Evolutionary conservation across 2,329 filamentous ascomycete species (phyloP).

Genomic region (Xylariaceae sp.): DNA sequence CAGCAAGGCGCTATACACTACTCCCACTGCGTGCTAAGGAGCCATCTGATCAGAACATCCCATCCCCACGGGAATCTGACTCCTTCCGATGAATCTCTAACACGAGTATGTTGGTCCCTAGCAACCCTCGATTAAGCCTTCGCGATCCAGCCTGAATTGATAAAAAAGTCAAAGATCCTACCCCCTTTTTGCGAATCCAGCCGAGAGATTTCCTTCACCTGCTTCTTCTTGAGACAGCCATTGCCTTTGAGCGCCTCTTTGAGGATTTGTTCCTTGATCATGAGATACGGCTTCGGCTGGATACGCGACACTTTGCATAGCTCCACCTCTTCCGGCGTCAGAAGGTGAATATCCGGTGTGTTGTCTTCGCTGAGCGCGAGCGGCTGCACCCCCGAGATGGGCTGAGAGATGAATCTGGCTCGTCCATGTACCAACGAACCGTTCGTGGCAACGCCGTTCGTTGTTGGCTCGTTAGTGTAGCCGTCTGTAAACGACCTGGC

Average conservation of each 20-base stretch:
- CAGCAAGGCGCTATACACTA: no score
- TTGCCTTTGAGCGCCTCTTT: conserved; percentile 87
- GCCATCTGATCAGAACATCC: no score
- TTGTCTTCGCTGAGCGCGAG: conserved; percentile 70
- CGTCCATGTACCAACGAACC: conserved; percentile 42
- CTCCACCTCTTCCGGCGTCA: conserved; percentile 79
- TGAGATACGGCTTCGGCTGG: conserved; percentile 90
- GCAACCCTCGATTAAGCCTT: conserved; percentile 54
- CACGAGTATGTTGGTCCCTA: not conserved
- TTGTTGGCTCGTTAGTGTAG: conserved; percentile 34
- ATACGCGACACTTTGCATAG: conserved; percentile 80
- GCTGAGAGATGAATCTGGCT: conserved; percentile 51
- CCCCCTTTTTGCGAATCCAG: conserved; percentile 82
- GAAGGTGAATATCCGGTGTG: conserved; percentile 76
- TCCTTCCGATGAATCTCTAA: no score
- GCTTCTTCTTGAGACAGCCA: conserved; percentile 87
- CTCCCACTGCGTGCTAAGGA: no score
- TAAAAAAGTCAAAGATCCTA: conserved; percentile 90
- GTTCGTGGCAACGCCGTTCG: conserved; percentile 36
- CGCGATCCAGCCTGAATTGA: conserved; percentile 85
- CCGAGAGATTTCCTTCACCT: conserved; percentile 78
- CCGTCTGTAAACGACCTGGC: conserved; percentile 53
- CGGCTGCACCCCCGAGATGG: conserved; percentile 58
- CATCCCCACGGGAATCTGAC: no score
- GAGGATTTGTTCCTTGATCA: conserved; percentile 89